These are phyloP conservation scores for Linderina pennispora DNA, from an alignment of 192 early-diverging fungal genomes.

Conservation along the genomic window DNA sequence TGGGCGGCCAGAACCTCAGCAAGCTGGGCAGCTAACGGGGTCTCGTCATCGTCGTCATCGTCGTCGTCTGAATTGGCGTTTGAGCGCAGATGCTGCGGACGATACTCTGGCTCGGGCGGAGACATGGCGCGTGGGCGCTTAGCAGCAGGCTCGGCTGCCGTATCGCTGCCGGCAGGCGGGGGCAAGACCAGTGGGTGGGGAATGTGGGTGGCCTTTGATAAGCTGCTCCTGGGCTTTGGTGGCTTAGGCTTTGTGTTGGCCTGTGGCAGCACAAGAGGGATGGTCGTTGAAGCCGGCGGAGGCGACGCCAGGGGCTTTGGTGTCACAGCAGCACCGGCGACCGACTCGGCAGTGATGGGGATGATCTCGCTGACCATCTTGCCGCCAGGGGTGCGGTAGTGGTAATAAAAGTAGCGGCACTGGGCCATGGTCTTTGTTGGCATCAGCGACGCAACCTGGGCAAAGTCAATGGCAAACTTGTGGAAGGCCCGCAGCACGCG, in stretches of 20 bases:
- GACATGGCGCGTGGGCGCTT: too few relatives aligned
- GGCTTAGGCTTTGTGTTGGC: too few relatives aligned
- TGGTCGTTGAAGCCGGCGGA: not conserved
- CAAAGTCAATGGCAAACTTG: constrained; percentile 64
- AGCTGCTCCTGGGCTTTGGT: too few relatives aligned
- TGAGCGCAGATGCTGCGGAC: too few relatives aligned
- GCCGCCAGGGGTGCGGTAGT: constrained; percentile 55
- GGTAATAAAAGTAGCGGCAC: constrained; percentile 72
- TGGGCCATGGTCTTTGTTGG: constrained; percentile 73
- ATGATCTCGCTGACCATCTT: constrained; percentile 22
- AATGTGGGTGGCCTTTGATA: too few relatives aligned
- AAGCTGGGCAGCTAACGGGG: constrained; percentile 36
- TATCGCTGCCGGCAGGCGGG: too few relatives aligned
- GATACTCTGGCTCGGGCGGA: too few relatives aligned
- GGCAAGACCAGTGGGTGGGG: too few relatives aligned
- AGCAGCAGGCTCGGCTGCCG: too few relatives aligned
- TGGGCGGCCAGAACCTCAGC: constrained; percentile 25
- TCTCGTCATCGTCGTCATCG: constrained; percentile 37
- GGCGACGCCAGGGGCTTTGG: not conserved
- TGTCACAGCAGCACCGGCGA: constrained; percentile 1
- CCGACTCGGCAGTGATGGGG: too few relatives aligned
- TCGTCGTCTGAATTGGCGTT: constrained; percentile 2
- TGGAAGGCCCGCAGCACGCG: constrained; percentile 59
- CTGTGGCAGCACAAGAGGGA: too few relatives aligned
- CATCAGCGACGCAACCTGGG: constrained; percentile 59